Evolutionary conservation across 2,329 filamentous ascomycete species (phyloP).

Genomic region (Fusarium sororula): DNA sequence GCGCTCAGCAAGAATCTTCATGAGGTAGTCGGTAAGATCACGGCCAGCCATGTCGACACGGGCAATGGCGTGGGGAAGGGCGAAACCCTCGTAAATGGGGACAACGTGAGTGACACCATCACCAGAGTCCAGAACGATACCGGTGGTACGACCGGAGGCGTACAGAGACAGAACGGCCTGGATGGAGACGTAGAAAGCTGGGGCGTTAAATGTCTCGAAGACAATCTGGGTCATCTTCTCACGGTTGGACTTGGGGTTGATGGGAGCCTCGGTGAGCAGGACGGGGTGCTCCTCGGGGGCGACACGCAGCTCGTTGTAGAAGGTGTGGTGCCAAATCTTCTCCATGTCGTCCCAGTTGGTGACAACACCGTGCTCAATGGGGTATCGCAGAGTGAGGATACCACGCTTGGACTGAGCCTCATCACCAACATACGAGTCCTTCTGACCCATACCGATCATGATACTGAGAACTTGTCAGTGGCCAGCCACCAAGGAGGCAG

Average conservation of each 20-base stretch:
- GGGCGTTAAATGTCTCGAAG: constrained; percentile 99
- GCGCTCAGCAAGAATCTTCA: constrained; percentile 99
- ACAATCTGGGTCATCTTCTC: constrained; percentile 99
- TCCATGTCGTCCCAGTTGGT: constrained; percentile 99
- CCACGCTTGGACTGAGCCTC: constrained; percentile 99
- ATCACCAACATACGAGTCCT: constrained; percentile 99
- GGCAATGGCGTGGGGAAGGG: constrained; percentile 98
- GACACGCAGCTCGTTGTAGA: constrained; percentile 99
- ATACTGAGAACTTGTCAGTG: constrained; percentile 70
- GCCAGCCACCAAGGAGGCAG: constrained; percentile 20
- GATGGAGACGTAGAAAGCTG: constrained; percentile 99
- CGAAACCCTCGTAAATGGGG: constrained; percentile 99
- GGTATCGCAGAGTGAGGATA: constrained; percentile 99
- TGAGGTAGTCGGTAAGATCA: constrained; percentile 99
- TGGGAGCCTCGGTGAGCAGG: constrained; percentile 97
- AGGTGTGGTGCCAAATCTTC: constrained; percentile 99
- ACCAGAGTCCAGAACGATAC: constrained; percentile 99
- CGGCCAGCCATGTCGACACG: constrained; percentile 99
- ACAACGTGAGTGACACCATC: constrained; percentile 99
- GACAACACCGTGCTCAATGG: constrained; percentile 99
- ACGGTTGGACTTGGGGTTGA: constrained; percentile 99
- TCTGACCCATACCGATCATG: constrained; percentile 99
- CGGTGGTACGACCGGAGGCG: constrained; percentile 99
- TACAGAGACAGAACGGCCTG: constrained; percentile 99
- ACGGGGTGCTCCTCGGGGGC: constrained; percentile 99